Evolutionary conservation across 345 rosid genomes (phyloP), one percentile per base, ranked within the genome.

Genomic region (Rhodamnia argentea): DNA sequence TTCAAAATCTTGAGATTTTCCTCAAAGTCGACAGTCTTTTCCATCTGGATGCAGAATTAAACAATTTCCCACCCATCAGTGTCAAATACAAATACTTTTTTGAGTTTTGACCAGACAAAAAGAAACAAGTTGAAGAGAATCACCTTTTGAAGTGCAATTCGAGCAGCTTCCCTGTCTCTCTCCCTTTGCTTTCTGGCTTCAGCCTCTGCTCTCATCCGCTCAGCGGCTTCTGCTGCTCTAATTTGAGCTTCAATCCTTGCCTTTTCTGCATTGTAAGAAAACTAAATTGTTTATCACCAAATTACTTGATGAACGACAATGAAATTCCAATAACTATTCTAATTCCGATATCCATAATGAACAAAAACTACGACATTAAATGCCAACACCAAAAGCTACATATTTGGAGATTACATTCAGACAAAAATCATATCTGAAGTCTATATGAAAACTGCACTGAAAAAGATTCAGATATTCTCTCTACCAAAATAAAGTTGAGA

Each of bases 241-340:
- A 95, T 93, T 87, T 92, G 93, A 4, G 97, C 96, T 90, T 94
- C 98, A 82, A 95, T 94, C 89, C 89, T 92, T 24, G 93, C 93
- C 85, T 89, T 93, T 88, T 97, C 98, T 96, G 94, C 85, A 89
- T 18, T 52, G 6, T 70, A 23, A 42, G 4, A 84, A 51, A 42
- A 82, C 12, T 29, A 83, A 10, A 18, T 37, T 70, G 81, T 70
- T 70, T 37, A 70, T 37, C 13, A 20, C 24, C 47, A 37, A 24
- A 37, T 18, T 37, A 32, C 3, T 3, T 8, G 78, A 32, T 37
- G 81, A 42, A 70, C 47, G 18, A 24, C 78, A 70, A 37, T 70
- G 6, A 32, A 70, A 70, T 37, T 70, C 26, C 11, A 55, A 20
- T 1, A 54, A 54, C 57, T 18, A 20, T 54, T 54, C 57, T 54